These are phyloP conservation scores for Macadamia tetraphylla DNA, from an alignment of 164 flowering plant genomes.

Conservation along the genomic window DNA sequence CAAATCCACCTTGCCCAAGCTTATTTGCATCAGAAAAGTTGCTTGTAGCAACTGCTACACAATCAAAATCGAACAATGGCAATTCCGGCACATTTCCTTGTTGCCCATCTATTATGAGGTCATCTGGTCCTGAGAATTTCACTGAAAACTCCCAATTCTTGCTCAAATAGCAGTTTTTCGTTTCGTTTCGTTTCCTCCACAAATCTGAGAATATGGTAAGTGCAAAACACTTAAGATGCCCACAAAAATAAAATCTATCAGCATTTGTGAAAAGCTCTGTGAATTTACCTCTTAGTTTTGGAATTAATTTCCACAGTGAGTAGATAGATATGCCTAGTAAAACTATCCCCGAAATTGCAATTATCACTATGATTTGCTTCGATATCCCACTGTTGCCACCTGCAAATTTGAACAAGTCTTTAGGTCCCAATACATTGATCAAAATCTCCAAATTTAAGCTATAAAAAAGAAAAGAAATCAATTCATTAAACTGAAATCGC, in stretches of 20 bases:
- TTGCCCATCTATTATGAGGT: background rate
- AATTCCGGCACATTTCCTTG: background rate
- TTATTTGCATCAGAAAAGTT: constrained; percentile 37
- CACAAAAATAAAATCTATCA: background rate
- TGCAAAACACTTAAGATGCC: background rate
- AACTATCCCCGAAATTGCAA: constrained; percentile 17
- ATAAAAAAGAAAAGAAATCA: too few species aligned
- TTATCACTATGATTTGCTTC: constrained; percentile 15
- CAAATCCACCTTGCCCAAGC: constrained; percentile 47
- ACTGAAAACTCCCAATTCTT: constrained; percentile 27
- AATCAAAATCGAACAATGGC: constrained; percentile 1
- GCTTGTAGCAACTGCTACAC: constrained; percentile 22
- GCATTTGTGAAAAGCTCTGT: background rate
- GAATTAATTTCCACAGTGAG: constrained; percentile 34
- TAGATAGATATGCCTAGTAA: constrained; percentile 15
- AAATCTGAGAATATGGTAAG: constrained; percentile 5
- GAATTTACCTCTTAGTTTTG: constrained; percentile 28
- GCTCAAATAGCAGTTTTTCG: constrained; percentile 12
- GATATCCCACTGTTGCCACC: constrained; percentile 17
- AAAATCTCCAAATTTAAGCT: background rate
- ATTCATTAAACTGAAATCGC: too few species aligned
- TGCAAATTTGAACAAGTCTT: constrained; percentile 1
- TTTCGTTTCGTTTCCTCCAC: constrained; percentile 9
- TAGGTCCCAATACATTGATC: background rate
- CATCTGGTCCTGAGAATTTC: too few species aligned